Base-by-base conservation (phyloP, 2,329 filamentous ascomycete species). In the Acrodontium crateriforme region DNA sequence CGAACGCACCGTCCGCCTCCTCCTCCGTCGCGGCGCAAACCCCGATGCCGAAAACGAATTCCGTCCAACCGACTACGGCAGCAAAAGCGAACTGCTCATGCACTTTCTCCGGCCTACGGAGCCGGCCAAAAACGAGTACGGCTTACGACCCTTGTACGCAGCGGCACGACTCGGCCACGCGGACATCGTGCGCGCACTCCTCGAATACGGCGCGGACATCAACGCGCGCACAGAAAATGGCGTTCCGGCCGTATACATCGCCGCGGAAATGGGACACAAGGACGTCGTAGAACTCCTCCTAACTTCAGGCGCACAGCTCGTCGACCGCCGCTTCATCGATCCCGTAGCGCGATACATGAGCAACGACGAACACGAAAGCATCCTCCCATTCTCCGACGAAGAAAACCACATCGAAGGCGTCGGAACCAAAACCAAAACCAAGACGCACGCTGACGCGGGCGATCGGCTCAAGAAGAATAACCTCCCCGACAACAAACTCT, bases 1-100 rank as follows among this genome's bases (percentile, higher is more conserved):
- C n/a, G 24, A 25, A 16, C 24, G 13, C 7, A 25, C 24, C 14
- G 24, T 25, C 7, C 24, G 24, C n/a, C 24, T 25, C 24, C 14
- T 25, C 6, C 24, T 25, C n/a, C n/a, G 13, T 9, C n/a, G 13
- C 11, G 24, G 24, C 7, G 24, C 24, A 8, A 8, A 16, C 9
- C 8, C 24, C 17, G 24, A 16, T 25, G 6, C 24, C 7, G 24
- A 6, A 8, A 7, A 6, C 17, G 17, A 9, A 8, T 16, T 9
- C 5, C 24, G 15, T 6, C 24, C 11, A 16, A n/a, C 10, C 24
- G 13, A 14, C 15, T 8, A 13, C 24, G 24, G n/a, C n/a, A n/a
- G n/a, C n/a, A n/a, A 13, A 16, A 25, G n/a, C 10, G 24, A 5
- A 5, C 7, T 8, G 6, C 13, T 15, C 10, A 16, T 5, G 24